Base-by-base conservation (phyloP, 495 filamentous ascomycete genomes). In the Halenospora varia region DNA sequence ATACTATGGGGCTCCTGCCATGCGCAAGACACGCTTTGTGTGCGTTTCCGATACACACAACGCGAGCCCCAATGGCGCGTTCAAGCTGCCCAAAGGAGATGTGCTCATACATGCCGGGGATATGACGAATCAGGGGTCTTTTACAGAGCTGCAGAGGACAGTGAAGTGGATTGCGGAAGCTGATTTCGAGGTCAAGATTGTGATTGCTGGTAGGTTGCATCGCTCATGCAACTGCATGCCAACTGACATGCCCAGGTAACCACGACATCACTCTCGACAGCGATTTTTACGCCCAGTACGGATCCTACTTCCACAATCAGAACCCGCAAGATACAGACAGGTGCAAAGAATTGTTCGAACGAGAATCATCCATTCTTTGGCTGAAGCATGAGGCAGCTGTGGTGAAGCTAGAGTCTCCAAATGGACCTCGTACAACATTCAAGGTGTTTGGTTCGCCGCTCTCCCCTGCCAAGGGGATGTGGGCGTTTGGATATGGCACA, bases 41-140 rank as follows among this genome's bases (percentile, higher is more conserved):
- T 97, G 92, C 68, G 86, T 97, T 55, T 92, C 92, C 8, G 93
- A 97, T 72, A 96, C 92, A 1, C 93, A 97, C 71, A 85, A 90
- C 70, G 82, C 79, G 61, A 59, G 68, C n/a, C 71, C 81, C 35
- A 42, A 35, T 18, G 60, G 66, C 2, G 76, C 73, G 8, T 65
- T 77, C 60, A 76, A 78, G 22, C 73, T 96, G 2, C 94, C 93
- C 4, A 77, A 82, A 23, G 93, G 92, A 13, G 93, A 97, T 63
- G 81, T 97, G 2, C 75, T 97, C 17, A 88, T 97, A 41, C 94
- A 97, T 64, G 89, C 92, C 8, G 93, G 93, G 8, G 93, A 97
- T 68, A 76, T 97, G 39, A 86, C 86, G 42, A 94, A 94, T 59
- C 81, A 84, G 63, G 93, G 93, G 41, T 89, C 84, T 45, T 80